These are phyloP conservation scores for Syncephalastrum sp. DNA, from an alignment of 371 early-diverging fungal genomes.

Conservation along the genomic window DNA sequence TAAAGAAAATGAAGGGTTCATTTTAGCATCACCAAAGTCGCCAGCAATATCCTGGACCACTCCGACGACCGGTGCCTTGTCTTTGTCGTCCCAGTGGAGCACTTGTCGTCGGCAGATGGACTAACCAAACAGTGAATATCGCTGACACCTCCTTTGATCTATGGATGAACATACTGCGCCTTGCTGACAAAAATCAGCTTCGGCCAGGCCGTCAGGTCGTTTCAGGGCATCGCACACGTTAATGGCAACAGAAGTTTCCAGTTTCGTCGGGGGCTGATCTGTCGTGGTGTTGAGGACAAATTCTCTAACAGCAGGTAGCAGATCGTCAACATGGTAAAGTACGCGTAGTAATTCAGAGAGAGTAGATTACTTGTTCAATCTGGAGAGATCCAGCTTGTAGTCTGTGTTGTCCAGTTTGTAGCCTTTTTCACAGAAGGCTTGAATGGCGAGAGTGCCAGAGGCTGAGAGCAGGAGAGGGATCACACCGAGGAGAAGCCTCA, in stretches of 20 bases:
- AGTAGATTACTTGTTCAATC: slow-evolving; percentile 15
- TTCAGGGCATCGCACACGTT: slow-evolving; percentile 19
- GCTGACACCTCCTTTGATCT: not conserved
- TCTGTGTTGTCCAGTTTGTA: slow-evolving; percentile 4
- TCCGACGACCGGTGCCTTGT: slow-evolving; percentile 4
- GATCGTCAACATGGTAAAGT: not conserved
- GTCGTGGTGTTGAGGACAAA: slow-evolving; percentile 8
- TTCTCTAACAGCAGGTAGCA: not conserved
- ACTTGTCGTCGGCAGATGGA: slow-evolving; percentile 18
- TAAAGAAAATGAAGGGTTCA: slow-evolving; percentile 14
- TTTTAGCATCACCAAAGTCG: slow-evolving; percentile 11
- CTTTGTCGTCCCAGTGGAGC: not conserved
- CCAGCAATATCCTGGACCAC: slow-evolving; percentile 15
- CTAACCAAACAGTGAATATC: slow-evolving; percentile 2
- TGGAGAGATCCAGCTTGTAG: slow-evolving; percentile 19
- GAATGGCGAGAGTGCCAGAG: slow-evolving; percentile 6
- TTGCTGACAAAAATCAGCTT: slow-evolving; percentile 16
- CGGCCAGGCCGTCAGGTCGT: slow-evolving; percentile 8
- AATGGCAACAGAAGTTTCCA: slow-evolving; percentile 6
- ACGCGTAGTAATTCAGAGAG: not conserved
- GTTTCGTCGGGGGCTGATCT: slow-evolving; percentile 7
- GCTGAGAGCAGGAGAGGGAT: slow-evolving; percentile 6
- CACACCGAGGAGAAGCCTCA: slow-evolving; percentile 13
- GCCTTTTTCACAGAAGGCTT: slow-evolving; percentile 13
- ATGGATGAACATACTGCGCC: slow-evolving; percentile 13